Conservation (phyloP, 805 yeast genomes). For the Metschnikowia aberdeeniae region DNA sequence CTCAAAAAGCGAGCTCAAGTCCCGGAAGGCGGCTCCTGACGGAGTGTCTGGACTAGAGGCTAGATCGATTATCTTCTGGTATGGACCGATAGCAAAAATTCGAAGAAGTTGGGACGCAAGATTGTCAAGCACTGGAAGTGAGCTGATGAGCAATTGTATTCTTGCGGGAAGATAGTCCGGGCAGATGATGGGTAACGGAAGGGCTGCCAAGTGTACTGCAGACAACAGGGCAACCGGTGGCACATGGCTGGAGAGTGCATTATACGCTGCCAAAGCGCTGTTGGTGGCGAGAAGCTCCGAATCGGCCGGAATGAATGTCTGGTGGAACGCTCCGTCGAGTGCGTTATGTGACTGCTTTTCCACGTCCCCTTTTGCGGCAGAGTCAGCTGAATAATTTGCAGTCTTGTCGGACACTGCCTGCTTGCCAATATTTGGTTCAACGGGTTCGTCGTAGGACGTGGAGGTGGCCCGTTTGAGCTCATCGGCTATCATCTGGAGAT, state of each 20-base stretch:
- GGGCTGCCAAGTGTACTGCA: conserved; percentile 53
- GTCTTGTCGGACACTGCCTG: not conserved
- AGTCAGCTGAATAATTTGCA: not conserved
- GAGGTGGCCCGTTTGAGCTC: conserved; percentile 32
- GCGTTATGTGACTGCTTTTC: not conserved
- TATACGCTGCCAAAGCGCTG: conserved; percentile 39
- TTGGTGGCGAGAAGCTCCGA: conserved; percentile 40
- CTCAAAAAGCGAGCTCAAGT: conserved; percentile 71
- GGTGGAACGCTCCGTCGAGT: not conserved
- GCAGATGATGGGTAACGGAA: conserved; percentile 56
- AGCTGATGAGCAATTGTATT: conserved; percentile 59
- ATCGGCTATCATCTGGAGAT: conserved; percentile 29
- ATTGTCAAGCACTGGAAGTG: conserved; percentile 76
- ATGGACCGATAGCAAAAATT: conserved; percentile 67
- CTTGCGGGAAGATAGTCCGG: conserved; percentile 55
- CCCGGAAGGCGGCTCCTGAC: conserved; percentile 62
- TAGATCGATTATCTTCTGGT: conserved; percentile 67
- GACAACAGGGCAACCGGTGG: conserved; percentile 33
- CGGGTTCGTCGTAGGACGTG: not conserved
- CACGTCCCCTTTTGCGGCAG: not conserved
- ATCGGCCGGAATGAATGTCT: conserved; percentile 32
- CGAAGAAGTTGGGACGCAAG: conserved; percentile 76
- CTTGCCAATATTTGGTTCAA: not conserved
- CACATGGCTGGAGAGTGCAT: conserved; percentile 36
- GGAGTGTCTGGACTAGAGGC: conserved; percentile 64